Percentiles rank a stretch among this genome's conserved stretches.
These are phyloP conservation scores for Starmera amethionina DNA, from an alignment of 805 yeast genomes.

Conservation along the genomic window DNA sequence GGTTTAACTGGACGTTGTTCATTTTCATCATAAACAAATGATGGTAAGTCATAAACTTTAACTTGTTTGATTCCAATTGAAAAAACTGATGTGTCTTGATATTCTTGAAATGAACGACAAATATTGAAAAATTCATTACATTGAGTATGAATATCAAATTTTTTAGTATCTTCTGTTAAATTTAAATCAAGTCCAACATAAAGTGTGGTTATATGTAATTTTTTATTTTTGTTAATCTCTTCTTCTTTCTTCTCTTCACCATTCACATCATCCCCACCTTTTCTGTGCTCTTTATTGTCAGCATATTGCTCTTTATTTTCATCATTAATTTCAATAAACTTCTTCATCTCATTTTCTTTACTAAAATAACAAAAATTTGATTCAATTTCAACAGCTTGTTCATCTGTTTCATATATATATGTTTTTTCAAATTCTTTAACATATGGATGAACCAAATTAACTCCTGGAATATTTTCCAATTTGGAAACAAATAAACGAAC, in stretches of 20 bases:
- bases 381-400: conserved; percentile 47
- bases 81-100: conserved; percentile 42
- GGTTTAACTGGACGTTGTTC: conserved; percentile 65
- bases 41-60: conserved; percentile 72
- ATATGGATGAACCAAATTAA: conserved; percentile 83
- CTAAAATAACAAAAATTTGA: conserved; percentile 51
- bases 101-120: conserved; percentile 69
- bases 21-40: conserved; percentile 72
- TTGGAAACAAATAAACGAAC: conserved; percentile 74
- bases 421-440: conserved; percentile 62
- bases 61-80: conserved; percentile 63
- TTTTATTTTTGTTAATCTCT: conserved; percentile 22
- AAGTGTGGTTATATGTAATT: conserved; percentile 59
- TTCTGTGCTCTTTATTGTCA: too few species aligned
- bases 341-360: conserved; percentile 36
- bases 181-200: conserved; percentile 63
- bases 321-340: conserved; percentile 24
- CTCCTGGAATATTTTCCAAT: conserved; percentile 67
- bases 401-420: conserved; percentile 37
- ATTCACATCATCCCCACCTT: too few species aligned
- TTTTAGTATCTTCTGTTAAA: conserved; percentile 38
- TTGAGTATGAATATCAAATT: conserved; percentile 79
- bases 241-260: conserved; percentile 18
- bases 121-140: conserved; percentile 81
- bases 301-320: conserved; percentile 18